These are phyloP conservation scores for Singerocomus rubriflavus DNA, from an alignment of 1,284 basidiomycete genomes.

Conservation along the genomic window DNA sequence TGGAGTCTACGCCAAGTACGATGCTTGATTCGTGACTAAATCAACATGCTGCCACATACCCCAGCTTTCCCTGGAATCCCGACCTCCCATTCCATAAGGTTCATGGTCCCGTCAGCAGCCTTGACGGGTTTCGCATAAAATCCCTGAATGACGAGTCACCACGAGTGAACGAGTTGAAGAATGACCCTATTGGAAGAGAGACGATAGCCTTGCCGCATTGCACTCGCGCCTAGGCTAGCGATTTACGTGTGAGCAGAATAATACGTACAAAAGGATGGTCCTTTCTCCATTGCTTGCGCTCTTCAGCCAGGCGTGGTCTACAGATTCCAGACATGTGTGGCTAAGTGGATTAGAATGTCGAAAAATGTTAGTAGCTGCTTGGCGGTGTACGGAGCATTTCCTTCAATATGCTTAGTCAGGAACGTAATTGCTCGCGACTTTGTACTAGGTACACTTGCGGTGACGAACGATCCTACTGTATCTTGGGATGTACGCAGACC, in stretches of 20 bases:
- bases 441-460: background rate
- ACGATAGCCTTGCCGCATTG: background rate
- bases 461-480: background rate
- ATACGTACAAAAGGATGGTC: conserved; percentile 95
- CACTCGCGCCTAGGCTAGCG: conserved; percentile 2
- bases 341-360: conserved; percentile 1
- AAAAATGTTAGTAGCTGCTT: background rate
- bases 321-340: conserved; percentile 74
- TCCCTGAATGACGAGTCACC: conserved; percentile 56
- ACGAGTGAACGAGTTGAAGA: conserved; percentile 5
- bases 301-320: conserved; percentile 86
- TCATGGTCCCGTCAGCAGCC: conserved; percentile 88
- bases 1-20: conserved; percentile 63
- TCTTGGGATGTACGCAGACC: background rate
- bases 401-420: conserved; percentile 28
- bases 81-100: conserved; percentile 98
- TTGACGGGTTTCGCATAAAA: conserved; percentile 95
- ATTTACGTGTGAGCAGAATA: conserved; percentile 1
- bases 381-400: background rate
- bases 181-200: background rate
- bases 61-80: conserved; percentile 86
- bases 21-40: conserved; percentile 13
- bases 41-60: conserved; percentile 48
- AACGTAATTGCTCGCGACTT: background rate
- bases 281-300: conserved; percentile 98